Evolutionary conservation across 352 stramenopile species (phyloP), one percentile per base, ranked within the genome.

Genomic region (Phytopythium vexans): DNA sequence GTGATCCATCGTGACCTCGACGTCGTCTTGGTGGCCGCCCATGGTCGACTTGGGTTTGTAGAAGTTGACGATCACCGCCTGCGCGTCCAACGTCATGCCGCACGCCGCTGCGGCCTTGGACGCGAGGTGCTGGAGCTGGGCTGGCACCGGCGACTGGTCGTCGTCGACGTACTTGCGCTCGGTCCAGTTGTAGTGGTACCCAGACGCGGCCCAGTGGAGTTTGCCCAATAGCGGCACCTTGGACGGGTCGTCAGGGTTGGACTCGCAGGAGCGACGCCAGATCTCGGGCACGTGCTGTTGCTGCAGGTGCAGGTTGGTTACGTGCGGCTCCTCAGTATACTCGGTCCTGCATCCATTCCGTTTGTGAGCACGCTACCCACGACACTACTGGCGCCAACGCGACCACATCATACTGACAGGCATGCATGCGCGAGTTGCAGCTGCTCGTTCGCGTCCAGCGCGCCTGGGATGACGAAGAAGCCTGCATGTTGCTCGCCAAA

Each of bases 181-280:
- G 2, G 78, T 92, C 83, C 83, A 93, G 59, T 93, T 74, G 69
- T 93, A 93, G 60, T 93, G 83, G 46, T 81, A 91, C 33, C 83
- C 83, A 2, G 68, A 72, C 5, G 81, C 78, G 9, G 73, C 73
- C 83, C 83, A 93, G 39, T 83, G 77, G 38, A 93, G 67, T 50
- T 87, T 91, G 9, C 61, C 57, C n/a, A 93, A 69, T 41, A 62
- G 53, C 9, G 68, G 62, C 16, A 57, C 70, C 39, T 68, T 62
- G 43, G 71, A 43, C 10, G 80, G 70, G 37, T 92, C 54, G 0
- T 53, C 14, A 6, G 73, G 58, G 34, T 76, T 51, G n/a, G 60
- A 70, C 14, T 55, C 38, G 7, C 67, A 55, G 31, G 80, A 75
- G 32, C 78, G 75, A 10, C 32, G 38, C 83, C 83, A 93, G 42